A percentile compares a stretch with the other conserved stretches of the same genome.
Conservation (phyloP, 257 asterid genomes). For the Nicotiana sylvestris region DNA sequence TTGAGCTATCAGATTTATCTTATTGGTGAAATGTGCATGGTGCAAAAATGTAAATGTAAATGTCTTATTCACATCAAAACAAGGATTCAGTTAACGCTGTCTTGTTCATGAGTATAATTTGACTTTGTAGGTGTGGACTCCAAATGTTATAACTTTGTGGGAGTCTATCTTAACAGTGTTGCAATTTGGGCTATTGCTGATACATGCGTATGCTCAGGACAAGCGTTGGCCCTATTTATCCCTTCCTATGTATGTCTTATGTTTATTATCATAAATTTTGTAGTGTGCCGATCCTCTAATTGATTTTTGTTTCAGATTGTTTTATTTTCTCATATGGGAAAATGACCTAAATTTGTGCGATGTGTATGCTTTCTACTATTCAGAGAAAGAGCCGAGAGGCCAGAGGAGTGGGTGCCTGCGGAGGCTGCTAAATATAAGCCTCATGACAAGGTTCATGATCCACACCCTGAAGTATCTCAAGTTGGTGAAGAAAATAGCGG, state of each 20-base stretch:
- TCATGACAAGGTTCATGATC: constrained; percentile 22
- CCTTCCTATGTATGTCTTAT: constrained; percentile 70
- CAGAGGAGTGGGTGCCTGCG: constrained; percentile 92
- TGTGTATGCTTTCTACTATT: constrained; percentile 4
- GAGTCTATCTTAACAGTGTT: constrained; percentile 85
- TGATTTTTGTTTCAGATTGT: neutral
- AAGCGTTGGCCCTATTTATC: constrained; percentile 93
- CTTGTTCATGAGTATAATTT: constrained; percentile 2
- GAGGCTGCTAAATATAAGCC: constrained; percentile 33
- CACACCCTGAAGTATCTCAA: constrained; percentile 31
- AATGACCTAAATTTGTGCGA: neutral
- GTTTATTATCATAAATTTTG: constrained; percentile 7
- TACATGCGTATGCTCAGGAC: constrained; percentile 95
- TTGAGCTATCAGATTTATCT: constrained; percentile 34
- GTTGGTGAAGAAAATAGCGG: constrained; percentile 30
- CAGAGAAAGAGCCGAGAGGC: constrained; percentile 80
- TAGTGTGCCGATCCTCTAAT: neutral
- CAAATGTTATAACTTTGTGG: constrained; percentile 73
- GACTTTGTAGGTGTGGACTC: constrained; percentile 76
- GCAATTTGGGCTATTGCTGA: constrained; percentile 74
- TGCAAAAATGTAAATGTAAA: neutral
- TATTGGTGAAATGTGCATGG: neutral
- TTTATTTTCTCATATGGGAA: neutral
- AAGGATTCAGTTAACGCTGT: neutral
- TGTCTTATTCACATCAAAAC: neutral